A percentile compares a stretch with the other conserved stretches of the same genome.
phyloP scores from a whole-genome alignment of 2,329 filamentous ascomycete species.

The Leptographium lundbergii region DNA sequence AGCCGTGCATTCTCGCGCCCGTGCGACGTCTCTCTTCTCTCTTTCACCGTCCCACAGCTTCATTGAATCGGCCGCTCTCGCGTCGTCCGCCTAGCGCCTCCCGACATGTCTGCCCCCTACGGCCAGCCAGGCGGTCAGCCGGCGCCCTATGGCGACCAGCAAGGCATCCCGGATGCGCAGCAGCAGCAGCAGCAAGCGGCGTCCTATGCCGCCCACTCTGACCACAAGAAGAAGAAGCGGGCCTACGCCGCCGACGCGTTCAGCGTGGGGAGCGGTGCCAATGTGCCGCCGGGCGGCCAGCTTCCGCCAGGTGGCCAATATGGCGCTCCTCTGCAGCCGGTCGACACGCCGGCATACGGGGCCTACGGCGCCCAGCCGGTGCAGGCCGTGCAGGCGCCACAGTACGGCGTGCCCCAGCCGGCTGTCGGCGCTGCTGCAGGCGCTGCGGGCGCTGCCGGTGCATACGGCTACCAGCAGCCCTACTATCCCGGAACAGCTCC shows the following conservation, averaged over 20 bases:
- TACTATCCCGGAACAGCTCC: constrained; percentile 45
- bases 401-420: constrained; percentile 29
- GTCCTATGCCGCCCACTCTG: constrained; percentile 19
- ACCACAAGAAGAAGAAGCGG: constrained; percentile 75
- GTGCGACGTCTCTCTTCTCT: not conserved
- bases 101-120: constrained; percentile 43
- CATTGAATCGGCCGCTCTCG: constrained; percentile 7
- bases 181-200: constrained; percentile 21
- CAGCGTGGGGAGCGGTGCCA: constrained; percentile 80
- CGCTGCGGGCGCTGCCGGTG: constrained; percentile 34
- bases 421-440: constrained; percentile 25
- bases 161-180: constrained; percentile 24
- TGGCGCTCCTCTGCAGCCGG: constrained; percentile 28
- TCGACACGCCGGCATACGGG: constrained; percentile 38
- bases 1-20: not conserved
- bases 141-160: constrained; percentile 26
- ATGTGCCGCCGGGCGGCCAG: constrained; percentile 48
- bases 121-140: constrained; percentile 23
- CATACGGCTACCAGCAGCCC: constrained; percentile 55
- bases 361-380: constrained; percentile 41
- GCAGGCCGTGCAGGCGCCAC: constrained; percentile 27
- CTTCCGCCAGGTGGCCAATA: constrained; percentile 28
- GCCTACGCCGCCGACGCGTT: constrained; percentile 91
- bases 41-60: not conserved
- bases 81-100: not conserved